Evolutionary conservation across 78 protist genomes (phyloP).

Genomic region (Pigoraptor vietnamica): DNA sequence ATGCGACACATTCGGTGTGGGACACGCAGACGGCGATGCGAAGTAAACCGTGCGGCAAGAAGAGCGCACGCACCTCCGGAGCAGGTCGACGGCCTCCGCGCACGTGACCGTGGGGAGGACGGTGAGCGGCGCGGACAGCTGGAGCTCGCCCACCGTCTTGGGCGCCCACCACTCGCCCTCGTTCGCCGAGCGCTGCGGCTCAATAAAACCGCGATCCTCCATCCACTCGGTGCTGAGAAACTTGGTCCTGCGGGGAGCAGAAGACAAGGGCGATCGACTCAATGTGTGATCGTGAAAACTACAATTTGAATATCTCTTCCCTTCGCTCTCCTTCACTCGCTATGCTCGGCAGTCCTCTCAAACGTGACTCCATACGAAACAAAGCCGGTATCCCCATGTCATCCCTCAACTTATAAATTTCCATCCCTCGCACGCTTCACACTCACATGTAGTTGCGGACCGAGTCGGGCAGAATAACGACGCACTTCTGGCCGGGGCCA

Average conservation of each 20-base stretch:
- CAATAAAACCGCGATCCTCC: constrained; percentile 65
- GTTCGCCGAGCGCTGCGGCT: neutral
- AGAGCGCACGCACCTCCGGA: neutral
- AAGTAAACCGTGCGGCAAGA: too few relatives aligned
- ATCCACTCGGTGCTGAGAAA: constrained; percentile 82
- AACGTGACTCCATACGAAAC: too few relatives aligned
- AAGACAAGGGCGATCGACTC: neutral
- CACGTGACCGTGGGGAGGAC: neutral
- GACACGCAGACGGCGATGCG: too few relatives aligned
- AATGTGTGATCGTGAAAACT: too few relatives aligned
- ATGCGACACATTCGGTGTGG: too few relatives aligned
- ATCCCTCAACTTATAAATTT: neutral
- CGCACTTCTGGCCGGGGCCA: constrained; percentile 44
- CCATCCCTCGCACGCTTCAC: too few relatives aligned
- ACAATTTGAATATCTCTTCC: too few relatives aligned
- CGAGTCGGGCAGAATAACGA: constrained; percentile 82
- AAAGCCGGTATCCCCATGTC: too few relatives aligned
- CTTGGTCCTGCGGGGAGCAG: constrained; percentile 46
- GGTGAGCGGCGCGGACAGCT: constrained; percentile 17
- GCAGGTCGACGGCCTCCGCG: constrained; percentile 9
- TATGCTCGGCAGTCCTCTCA: too few relatives aligned
- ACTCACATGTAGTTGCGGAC: constrained; percentile 83
- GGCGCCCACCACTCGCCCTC: neutral
- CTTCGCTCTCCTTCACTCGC: too few relatives aligned
- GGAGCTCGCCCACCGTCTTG: constrained; percentile 9